Percentiles rank a stretch among this genome's conserved stretches.
These are phyloP conservation scores for Corylus americana DNA, from an alignment of 306 rosid genomes.

Conservation along the genomic window DNA sequence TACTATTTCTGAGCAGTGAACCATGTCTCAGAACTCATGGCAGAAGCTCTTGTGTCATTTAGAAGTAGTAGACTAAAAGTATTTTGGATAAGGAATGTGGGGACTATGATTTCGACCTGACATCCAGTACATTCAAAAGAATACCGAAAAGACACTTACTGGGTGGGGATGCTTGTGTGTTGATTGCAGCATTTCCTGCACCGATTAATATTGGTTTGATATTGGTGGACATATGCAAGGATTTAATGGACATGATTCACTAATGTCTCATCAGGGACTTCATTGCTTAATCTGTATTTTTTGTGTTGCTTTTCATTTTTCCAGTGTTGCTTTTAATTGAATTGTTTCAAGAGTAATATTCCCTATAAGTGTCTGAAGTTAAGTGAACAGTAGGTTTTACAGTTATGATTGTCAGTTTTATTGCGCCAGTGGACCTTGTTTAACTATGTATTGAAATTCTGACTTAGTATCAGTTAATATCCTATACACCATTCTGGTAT, in stretches of 20 bases:
- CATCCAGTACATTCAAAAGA: background rate
- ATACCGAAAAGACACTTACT: background rate
- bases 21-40: background rate
- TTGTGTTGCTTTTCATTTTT: conserved; percentile 2
- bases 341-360: background rate
- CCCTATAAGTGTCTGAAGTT: background rate
- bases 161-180: background rate
- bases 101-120: background rate
- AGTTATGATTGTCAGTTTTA: background rate
- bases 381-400: background rate
- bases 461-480: background rate
- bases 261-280: background rate
- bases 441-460: background rate
- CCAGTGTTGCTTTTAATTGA: background rate
- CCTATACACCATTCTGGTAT: background rate
- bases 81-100: background rate
- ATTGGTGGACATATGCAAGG: background rate
- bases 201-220: background rate
- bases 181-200: too few relatives aligned
- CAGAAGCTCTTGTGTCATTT: background rate
- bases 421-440: background rate
- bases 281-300: background rate
- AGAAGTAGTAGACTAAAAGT: background rate
- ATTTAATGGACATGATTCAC: background rate
- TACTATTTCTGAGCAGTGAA: background rate